A percentile compares a stretch with the other conserved stretches of the same genome.
These are phyloP conservation scores for Talaromyces sp. DNA, from an alignment of 2,329 filamentous ascomycete species.

Conservation along the genomic window DNA sequence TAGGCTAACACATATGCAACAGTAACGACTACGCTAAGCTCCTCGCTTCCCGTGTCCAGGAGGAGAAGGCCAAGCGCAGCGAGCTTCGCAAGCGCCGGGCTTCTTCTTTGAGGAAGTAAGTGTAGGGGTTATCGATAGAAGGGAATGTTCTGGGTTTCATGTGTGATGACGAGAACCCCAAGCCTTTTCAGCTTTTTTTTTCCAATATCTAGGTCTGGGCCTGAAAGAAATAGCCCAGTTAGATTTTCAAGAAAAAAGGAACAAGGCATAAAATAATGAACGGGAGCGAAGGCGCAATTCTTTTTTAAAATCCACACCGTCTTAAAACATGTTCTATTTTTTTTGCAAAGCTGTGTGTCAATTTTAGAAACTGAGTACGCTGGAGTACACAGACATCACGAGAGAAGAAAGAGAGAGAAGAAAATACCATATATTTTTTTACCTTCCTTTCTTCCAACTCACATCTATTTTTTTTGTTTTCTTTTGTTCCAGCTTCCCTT, in stretches of 20 bases:
- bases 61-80: constrained; percentile 90
- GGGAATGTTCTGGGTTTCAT: constrained; percentile 1
- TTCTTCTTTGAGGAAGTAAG: constrained; percentile 85
- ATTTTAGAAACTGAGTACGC: not conserved
- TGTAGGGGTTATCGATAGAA: constrained; percentile 3
- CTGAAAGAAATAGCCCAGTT: not conserved
- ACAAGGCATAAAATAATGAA: constrained; percentile 1
- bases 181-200: not conserved
- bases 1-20: constrained; percentile 2
- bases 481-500: not conserved
- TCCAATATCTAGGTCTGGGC: not conserved
- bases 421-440: not conserved
- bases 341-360: not conserved
- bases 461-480: constrained; percentile 9
- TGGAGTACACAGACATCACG: not conserved
- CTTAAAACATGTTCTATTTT: not conserved
- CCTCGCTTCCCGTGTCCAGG: constrained; percentile 92
- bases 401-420: not conserved
- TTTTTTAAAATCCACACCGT: not conserved
- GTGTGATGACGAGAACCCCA: not conserved
- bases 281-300: constrained; percentile 1
- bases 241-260: not conserved
- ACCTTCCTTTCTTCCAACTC: not conserved
- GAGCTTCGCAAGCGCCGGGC: constrained; percentile 96
- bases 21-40: constrained; percentile 96